phyloP scores from a whole-genome alignment of 2,329 filamentous ascomycete genomes.

The Alternaria consortialis region DNA sequence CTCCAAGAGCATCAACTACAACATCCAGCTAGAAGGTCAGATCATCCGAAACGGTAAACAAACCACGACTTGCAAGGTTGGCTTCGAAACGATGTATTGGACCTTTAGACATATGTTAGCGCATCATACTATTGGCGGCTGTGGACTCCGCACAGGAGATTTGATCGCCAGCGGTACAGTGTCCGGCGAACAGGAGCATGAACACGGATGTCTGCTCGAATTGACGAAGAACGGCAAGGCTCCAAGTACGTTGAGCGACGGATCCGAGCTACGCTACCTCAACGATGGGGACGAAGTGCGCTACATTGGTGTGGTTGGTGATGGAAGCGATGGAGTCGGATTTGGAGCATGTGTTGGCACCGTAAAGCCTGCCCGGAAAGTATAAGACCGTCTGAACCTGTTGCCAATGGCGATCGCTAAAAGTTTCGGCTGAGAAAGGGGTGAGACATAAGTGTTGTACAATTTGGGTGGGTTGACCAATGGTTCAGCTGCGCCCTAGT shows the following conservation, averaged over 20 bases:
- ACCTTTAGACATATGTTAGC: slow-evolving; percentile 57
- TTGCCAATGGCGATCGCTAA: background rate
- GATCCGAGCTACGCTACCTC: slow-evolving; percentile 49
- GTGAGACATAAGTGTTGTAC: background rate
- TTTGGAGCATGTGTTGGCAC: slow-evolving; percentile 54
- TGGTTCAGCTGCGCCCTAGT: slow-evolving; percentile 4
- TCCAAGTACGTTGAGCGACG: slow-evolving; percentile 38
- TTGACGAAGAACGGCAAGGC: slow-evolving; percentile 49
- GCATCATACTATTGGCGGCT: slow-evolving; percentile 56
- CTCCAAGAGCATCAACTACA: slow-evolving; percentile 32
- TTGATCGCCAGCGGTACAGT: slow-evolving; percentile 58
- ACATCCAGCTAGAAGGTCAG: slow-evolving; percentile 34
- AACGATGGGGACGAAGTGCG: slow-evolving; percentile 54
- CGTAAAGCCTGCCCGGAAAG: slow-evolving; percentile 39
- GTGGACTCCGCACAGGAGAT: slow-evolving; percentile 54
- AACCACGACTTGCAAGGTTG: slow-evolving; percentile 40
- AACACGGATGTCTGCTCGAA: slow-evolving; percentile 57
- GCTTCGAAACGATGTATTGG: slow-evolving; percentile 56
- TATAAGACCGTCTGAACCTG: slow-evolving; percentile 1
- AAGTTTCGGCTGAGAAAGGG: background rate
- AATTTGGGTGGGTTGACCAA: background rate
- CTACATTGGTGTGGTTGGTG: slow-evolving; percentile 49
- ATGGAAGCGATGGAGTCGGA: slow-evolving; percentile 45
- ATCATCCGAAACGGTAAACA: slow-evolving; percentile 29
- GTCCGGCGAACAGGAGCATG: slow-evolving; percentile 48